These are phyloP conservation scores for Exophiala aquamarina DNA, from an alignment of 2,329 filamentous ascomycete genomes.

Conservation along the genomic window DNA sequence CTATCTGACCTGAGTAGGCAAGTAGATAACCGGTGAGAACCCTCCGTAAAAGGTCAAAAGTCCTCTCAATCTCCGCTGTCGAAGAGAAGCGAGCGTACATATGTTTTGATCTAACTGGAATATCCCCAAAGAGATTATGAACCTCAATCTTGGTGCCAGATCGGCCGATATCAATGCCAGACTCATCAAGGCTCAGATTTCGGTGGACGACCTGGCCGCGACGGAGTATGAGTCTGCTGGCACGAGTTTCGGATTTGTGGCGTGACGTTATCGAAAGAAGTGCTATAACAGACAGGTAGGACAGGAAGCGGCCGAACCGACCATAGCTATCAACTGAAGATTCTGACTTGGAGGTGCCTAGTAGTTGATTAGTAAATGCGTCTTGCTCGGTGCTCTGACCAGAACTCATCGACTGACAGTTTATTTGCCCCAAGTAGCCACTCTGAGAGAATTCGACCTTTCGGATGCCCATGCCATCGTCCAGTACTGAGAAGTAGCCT, in stretches of 20 bases:
- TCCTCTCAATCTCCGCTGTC: conserved; percentile 54
- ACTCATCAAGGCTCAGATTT: conserved; percentile 61
- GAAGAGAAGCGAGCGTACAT: conserved; percentile 58
- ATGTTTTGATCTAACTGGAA: conserved; percentile 88
- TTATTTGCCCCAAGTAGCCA: conserved; percentile 44
- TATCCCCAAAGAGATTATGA: conserved; percentile 80
- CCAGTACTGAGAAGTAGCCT: conserved; percentile 77
- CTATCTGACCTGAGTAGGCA: conserved; percentile 55
- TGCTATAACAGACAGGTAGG: conserved; percentile 73
- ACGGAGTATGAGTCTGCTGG: conserved; percentile 32
- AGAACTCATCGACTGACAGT: no score
- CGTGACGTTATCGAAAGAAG: conserved; percentile 75
- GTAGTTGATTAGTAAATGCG: conserved; percentile 16
- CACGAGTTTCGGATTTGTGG: conserved; percentile 43
- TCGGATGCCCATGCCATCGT: conserved; percentile 77
- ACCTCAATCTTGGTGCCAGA: conserved; percentile 77
- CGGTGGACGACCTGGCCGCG: conserved; percentile 63
- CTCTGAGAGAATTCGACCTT: conserved; percentile 64
- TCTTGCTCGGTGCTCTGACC: no score
- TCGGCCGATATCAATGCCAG: conserved; percentile 41
- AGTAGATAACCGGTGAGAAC: conserved; percentile 66
- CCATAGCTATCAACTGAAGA: conserved; percentile 57
- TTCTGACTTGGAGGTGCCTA: conserved; percentile 77
- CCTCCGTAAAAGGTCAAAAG: conserved; percentile 65
- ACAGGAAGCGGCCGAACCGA: conserved; percentile 70